Conservation (phyloP, 2,329 filamentous ascomycete genomes). For the Cladophialophora exuberans region DNA sequence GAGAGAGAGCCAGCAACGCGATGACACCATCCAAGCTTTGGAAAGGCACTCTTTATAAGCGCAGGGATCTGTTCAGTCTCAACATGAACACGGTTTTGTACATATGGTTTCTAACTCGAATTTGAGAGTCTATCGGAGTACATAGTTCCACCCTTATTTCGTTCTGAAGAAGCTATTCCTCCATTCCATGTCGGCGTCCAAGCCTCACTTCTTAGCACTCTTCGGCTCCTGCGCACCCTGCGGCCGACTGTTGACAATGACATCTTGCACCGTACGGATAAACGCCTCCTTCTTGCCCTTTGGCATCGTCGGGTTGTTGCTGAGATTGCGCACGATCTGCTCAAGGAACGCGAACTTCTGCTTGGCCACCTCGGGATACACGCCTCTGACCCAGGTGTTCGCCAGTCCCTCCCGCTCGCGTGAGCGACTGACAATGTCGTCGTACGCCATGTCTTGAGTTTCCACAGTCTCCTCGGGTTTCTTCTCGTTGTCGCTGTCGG, state of each 20-base stretch:
- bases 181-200: background rate
- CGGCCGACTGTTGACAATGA: constrained; percentile 8
- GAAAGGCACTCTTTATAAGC: too few relatives aligned
- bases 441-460: constrained; percentile 25
- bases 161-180: background rate
- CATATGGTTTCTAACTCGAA: constrained; percentile 1
- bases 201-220: constrained; percentile 5
- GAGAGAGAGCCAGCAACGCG: too few relatives aligned
- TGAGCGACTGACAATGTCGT: constrained; percentile 18
- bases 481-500: constrained; percentile 25
- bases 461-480: constrained; percentile 15
- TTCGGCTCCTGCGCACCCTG: constrained; percentile 14
- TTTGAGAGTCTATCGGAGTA: background rate
- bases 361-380: constrained; percentile 28
- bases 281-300: constrained; percentile 25
- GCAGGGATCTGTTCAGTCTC: too few relatives aligned
- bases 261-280: constrained; percentile 25
- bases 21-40: too few relatives aligned
- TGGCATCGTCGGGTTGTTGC: constrained; percentile 33
- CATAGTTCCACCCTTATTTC: background rate
- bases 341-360: constrained; percentile 32
- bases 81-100: constrained; percentile 9
- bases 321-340: constrained; percentile 29
- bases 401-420: constrained; percentile 25
- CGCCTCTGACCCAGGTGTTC: constrained; percentile 28